Base-by-base conservation (phyloP, 768 basidiomycete species). In the Russula earlei region DNA sequence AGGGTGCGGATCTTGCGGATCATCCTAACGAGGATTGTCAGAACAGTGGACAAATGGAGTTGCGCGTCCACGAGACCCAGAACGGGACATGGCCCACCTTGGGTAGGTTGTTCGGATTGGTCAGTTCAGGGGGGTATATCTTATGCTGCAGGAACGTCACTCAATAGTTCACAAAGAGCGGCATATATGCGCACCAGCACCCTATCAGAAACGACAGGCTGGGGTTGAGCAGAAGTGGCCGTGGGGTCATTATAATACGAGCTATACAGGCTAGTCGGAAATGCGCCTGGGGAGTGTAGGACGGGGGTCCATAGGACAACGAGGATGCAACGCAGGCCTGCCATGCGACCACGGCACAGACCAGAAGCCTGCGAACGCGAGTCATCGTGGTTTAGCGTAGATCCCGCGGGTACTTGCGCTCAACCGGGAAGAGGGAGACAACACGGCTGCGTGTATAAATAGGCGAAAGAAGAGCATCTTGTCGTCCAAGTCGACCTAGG, bases 151-250 rank as follows among this genome's bases (percentile, higher is more conserved):
- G 14, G 29, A 5, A 19, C 6, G 33, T 34, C 5, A 51, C 8
- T 51, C n/a, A n/a, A n/a, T n/a, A n/a, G n/a, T 47, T 29, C 25
- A 27, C 14, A 5, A 36, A 36, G 25, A 11, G 20, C 6, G 7
- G 25, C 10, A 29, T 36, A 20, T 31, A 37, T 44, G 46, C 67
- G 54, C 59, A 85, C 86, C 25, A 77, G 76, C 31, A 87, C 77
- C 9, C 84, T 82, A 65, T 89, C 86, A 14, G 84, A 79, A 36
- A 89, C 77, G 56, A 87, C 75, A n/a, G 86, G 87, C 68, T 89
- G 87, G 4, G 81, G 81, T 65, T 89, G 87, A 0, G 75, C 79
- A 12, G 78, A 77, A 2, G 87, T 88, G 31, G 79, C 82, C 1
- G 84, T 87, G 31, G 87, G 85, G 60, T 77, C 69, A 67, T 87